Evolutionary conservation across 179 eudicot species (phyloP).

Genomic region (Pouteria campechiana): DNA sequence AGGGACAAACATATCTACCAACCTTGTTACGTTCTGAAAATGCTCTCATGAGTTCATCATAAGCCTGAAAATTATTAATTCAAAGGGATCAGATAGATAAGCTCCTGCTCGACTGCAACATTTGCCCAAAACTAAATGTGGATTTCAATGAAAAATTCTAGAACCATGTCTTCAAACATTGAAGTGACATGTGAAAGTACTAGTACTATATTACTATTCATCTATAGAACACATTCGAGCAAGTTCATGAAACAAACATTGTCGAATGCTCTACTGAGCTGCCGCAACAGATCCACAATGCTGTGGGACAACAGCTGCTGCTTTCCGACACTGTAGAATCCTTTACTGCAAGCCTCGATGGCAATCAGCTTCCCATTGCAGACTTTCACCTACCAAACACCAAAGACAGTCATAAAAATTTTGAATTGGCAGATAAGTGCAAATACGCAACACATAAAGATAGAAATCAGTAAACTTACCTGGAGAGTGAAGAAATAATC

Average conservation of each 20-base stretch:
- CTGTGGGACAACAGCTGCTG: conserved; percentile 77
- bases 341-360: conserved; percentile 81
- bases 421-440: not conserved
- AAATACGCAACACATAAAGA: not conserved
- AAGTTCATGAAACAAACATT: conserved; percentile 39
- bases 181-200: no score
- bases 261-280: conserved; percentile 89
- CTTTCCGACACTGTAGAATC: conserved; percentile 75
- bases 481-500: conserved; percentile 80
- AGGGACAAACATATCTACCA: conserved; percentile 1
- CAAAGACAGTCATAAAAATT: conserved; percentile 4
- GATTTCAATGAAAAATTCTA: no score
- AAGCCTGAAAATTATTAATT: conserved; percentile 71
- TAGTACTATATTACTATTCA: no score
- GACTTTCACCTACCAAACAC: conserved; percentile 62
- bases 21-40: conserved; percentile 96
- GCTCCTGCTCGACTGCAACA: no score
- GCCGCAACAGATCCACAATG: conserved; percentile 89
- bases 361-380: conserved; percentile 81
- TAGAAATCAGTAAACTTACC: conserved; percentile 30
- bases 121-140: no score
- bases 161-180: no score
- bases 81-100: no score
- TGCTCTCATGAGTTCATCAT: conserved; percentile 90
- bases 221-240: no score